Conservation (phyloP, 345 rosid genomes). For the Cardamine resedifolia region DNA sequence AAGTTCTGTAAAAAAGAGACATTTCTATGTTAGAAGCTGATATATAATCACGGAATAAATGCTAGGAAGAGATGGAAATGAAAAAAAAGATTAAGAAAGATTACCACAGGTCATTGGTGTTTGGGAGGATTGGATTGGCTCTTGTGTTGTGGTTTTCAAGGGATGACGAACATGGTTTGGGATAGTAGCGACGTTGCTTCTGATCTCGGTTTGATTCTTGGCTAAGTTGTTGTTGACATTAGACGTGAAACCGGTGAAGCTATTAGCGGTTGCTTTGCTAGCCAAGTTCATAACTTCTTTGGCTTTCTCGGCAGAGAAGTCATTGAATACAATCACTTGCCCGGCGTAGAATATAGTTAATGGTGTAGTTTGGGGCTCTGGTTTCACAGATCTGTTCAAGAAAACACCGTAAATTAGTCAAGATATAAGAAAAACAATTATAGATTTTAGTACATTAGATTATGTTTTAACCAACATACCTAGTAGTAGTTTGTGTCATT, state of each 20-base stretch:
- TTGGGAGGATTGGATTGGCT: conserved; percentile 37
- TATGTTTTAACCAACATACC: background rate
- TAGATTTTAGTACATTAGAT: background rate
- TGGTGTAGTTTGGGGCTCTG: conserved; percentile 50
- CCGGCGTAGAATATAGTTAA: conserved; percentile 90
- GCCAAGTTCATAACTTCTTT: conserved; percentile 73
- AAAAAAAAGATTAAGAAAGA: background rate
- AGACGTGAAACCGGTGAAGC: conserved; percentile 35
- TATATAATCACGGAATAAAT: background rate
- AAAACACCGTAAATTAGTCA: background rate
- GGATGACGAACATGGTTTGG: conserved; percentile 37
- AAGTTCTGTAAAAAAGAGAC: conserved; percentile 48
- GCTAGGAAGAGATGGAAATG: background rate
- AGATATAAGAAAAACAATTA: no score
- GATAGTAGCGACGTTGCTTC: conserved; percentile 25
- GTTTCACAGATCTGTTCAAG: conserved; percentile 30
- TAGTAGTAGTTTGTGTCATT: conserved; percentile 31
- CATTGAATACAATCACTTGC: conserved; percentile 69
- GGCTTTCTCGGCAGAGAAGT: conserved; percentile 77
- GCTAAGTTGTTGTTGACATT: conserved; percentile 25
- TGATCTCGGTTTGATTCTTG: conserved; percentile 36
- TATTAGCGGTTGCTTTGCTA: conserved; percentile 46
- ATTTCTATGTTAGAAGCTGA: background rate
- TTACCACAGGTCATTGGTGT: conserved; percentile 59
- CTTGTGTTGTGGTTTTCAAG: conserved; percentile 42